Conservation (phyloP, 2,329 filamentous ascomycete genomes). For the Arthroderma sp. region DNA sequence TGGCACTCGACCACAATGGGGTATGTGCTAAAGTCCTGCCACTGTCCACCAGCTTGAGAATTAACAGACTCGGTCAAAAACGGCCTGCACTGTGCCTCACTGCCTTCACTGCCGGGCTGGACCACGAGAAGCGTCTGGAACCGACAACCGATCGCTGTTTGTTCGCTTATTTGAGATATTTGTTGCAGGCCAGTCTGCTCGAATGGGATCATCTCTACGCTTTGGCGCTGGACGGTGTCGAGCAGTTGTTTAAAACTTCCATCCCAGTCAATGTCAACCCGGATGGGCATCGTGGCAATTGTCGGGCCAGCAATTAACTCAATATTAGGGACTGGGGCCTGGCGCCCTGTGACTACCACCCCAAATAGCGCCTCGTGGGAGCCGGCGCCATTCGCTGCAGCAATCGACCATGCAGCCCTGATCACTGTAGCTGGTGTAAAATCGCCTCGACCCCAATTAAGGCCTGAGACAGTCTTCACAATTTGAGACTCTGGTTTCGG, state of each 20-base stretch:
- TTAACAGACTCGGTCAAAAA: not conserved
- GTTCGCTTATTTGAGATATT: constrained; percentile 42
- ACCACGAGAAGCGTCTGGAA: constrained; percentile 33
- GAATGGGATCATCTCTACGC: constrained; percentile 45
- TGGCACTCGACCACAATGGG: not conserved
- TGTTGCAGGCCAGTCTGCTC: constrained; percentile 39
- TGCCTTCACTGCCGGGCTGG: constrained; percentile 7
- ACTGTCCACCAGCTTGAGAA: not conserved
- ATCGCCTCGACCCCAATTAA: not conserved
- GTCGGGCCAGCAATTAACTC: constrained; percentile 30
- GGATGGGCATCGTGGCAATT: constrained; percentile 30
- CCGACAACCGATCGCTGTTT: constrained; percentile 29
- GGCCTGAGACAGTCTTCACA: not conserved
- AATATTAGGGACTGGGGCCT: constrained; percentile 26
- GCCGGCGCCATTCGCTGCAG: constrained; percentile 24
- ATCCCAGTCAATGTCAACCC: constrained; percentile 20
- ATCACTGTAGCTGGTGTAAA: constrained; percentile 4
- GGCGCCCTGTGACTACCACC: constrained; percentile 30
- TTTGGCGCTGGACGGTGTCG: constrained; percentile 41
- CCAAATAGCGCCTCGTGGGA: constrained; percentile 31
- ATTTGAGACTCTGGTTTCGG: not conserved
- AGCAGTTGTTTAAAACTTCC: constrained; percentile 21
- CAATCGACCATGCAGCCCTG: constrained; percentile 27
- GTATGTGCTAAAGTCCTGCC: constrained; percentile 1
- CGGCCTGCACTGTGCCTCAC: not conserved